A percentile compares a stretch with the other conserved stretches of the same genome.
phyloP scores from a whole-genome alignment of 768 basidiomycete species.

The Nidularia pulvinata region DNA sequence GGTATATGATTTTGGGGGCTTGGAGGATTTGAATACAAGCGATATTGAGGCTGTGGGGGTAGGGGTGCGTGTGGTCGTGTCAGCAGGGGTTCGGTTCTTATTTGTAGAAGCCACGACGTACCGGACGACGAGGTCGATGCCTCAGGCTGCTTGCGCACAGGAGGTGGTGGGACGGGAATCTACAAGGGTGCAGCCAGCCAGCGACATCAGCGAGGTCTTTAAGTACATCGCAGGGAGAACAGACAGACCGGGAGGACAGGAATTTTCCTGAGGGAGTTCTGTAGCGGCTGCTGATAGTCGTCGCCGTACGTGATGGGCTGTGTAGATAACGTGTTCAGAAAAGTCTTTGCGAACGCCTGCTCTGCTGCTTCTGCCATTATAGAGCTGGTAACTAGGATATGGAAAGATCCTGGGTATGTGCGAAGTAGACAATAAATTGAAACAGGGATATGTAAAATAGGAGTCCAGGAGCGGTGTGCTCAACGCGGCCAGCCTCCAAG shows the following conservation, averaged over 20 bases:
- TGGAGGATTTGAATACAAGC: constrained; percentile 89
- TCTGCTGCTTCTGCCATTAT: constrained; percentile 54
- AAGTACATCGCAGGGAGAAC: background rate
- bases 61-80: background rate
- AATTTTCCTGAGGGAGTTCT: constrained; percentile 67
- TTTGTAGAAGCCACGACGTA: constrained; percentile 9
- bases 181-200: constrained; percentile 16
- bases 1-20: constrained; percentile 78
- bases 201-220: background rate
- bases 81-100: background rate
- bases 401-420: background rate
- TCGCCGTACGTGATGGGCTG: constrained; percentile 72
- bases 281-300: constrained; percentile 75
- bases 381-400: background rate
- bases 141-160: constrained; percentile 40
- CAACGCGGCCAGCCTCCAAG: background rate
- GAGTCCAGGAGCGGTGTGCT: background rate
- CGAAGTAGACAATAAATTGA: background rate
- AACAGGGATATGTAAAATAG: background rate
- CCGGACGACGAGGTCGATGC: constrained; percentile 27
- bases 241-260: constrained; percentile 62
- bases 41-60: constrained; percentile 45
- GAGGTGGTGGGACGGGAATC: constrained; percentile 63
- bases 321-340: constrained; percentile 59
- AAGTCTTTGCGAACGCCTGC: constrained; percentile 65